A percentile compares a stretch with the other conserved stretches of the same genome.
phyloP scores from a whole-genome alignment of 192 early-diverging fungal genomes.

The Backusella psychrophila region DNA sequence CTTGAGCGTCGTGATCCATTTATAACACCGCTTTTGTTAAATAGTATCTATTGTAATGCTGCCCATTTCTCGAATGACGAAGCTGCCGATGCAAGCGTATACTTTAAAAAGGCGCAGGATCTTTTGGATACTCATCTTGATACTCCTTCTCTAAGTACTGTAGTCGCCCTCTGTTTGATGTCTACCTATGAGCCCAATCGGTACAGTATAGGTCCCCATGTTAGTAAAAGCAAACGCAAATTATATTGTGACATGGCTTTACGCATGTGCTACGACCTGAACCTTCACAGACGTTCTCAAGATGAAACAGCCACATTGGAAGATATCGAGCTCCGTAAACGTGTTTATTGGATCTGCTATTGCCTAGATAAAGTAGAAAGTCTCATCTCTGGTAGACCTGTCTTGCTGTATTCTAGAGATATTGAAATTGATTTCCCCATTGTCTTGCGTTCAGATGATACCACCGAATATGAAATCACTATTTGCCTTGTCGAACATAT shows the following conservation, averaged over 20 bases:
- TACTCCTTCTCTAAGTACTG: constrained; percentile 17
- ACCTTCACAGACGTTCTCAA: constrained; percentile 10
- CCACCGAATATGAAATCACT: constrained; percentile 16
- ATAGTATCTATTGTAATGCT: constrained; percentile 23
- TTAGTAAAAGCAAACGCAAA: background rate
- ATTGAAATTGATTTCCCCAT: constrained; percentile 24
- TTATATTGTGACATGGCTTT: constrained; percentile 24
- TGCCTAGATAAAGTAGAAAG: constrained; percentile 28
- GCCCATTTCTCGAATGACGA: constrained; percentile 9
- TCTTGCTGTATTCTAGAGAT: constrained; percentile 10
- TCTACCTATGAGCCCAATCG: constrained; percentile 22
- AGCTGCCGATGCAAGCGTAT: constrained; percentile 1
- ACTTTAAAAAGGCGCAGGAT: constrained; percentile 10
- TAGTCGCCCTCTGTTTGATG: constrained; percentile 20
- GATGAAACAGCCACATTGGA: background rate
- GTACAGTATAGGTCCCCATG: background rate
- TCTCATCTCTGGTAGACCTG: constrained; percentile 4
- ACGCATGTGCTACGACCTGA: constrained; percentile 23
- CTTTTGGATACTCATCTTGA: constrained; percentile 8
- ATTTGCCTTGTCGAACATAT: constrained; percentile 18
- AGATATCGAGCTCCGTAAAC: constrained; percentile 27
- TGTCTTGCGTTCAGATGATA: constrained; percentile 24
- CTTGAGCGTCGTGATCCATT: constrained; percentile 7
- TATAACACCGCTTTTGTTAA: constrained; percentile 11
- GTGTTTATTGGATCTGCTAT: constrained; percentile 36